Conservation (phyloP, 345 rosid genomes). For the Ricinus communis region DNA sequence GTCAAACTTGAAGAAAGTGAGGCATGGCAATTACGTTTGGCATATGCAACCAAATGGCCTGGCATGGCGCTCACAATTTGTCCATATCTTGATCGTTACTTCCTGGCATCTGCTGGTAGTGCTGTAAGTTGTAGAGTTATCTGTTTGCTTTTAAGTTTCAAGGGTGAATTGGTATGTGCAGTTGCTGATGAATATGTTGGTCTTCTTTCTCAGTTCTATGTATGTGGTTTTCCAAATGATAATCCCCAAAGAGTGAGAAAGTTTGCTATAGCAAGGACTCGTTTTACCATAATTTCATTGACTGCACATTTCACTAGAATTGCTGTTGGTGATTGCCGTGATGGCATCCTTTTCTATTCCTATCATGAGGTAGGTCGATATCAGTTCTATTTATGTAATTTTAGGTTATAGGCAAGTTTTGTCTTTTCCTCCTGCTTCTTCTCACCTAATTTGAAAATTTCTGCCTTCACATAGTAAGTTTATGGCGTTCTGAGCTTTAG, state of each 20-base stretch:
- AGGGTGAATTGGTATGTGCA: neutral
- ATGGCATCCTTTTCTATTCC: conserved; percentile 88
- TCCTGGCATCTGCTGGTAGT: conserved; percentile 96
- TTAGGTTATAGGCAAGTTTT: neutral
- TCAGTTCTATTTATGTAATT: neutral
- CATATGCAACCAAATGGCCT: conserved; percentile 51
- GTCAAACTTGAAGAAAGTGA: conserved; percentile 81
- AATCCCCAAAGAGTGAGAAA: conserved; percentile 70
- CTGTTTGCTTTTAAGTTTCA: conserved; percentile 19
- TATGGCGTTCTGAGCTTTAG: conserved; percentile 15
- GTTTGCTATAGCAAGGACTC: conserved; percentile 79
- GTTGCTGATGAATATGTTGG: conserved; percentile 27
- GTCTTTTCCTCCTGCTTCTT: neutral
- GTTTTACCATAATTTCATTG: conserved; percentile 82
- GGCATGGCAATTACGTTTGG: conserved; percentile 70
- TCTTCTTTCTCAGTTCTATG: conserved; percentile 65
- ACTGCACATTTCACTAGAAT: conserved; percentile 78
- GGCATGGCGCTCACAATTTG: conserved; percentile 96
- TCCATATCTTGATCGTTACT: conserved; percentile 84
- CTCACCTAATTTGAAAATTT: neutral
- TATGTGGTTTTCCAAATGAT: conserved; percentile 73
- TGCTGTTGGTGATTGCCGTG: conserved; percentile 98
- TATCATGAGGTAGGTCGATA: conserved; percentile 70
- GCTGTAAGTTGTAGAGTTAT: conserved; percentile 58
- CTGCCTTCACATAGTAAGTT: neutral